Evolutionary conservation across 768 basidiomycete species (phyloP).

Genomic region (Mrakia frigida): DNA sequence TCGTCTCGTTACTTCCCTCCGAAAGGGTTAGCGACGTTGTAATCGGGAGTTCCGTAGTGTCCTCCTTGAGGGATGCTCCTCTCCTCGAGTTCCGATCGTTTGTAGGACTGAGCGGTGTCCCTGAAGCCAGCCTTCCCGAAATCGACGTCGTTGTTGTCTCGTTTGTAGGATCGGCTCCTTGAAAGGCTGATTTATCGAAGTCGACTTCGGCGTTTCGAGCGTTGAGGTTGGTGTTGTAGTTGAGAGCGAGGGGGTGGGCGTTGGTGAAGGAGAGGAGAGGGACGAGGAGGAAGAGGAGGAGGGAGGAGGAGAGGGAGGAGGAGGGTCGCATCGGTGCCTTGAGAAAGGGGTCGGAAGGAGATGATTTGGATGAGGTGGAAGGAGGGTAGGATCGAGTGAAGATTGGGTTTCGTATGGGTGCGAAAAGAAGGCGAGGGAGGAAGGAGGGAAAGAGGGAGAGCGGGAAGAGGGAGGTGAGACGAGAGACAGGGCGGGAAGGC

Average conservation of each 20-base stretch:
- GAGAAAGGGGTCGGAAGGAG: not conserved
- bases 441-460: too few species aligned
- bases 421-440: too few species aligned
- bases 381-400: not conserved
- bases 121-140: not conserved
- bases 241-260: not conserved
- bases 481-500: too few species aligned
- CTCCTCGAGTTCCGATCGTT: not conserved
- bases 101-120: not conserved
- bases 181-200: not conserved
- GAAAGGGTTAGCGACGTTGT: not conserved
- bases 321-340: not conserved
- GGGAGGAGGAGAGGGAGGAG: not conserved
- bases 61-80: not conserved
- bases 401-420: not conserved
- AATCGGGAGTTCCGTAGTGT: not conserved
- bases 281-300: not conserved
- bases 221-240: not conserved
- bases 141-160: not conserved
- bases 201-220: not conserved
- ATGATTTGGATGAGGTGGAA: not conserved
- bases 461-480: too few species aligned
- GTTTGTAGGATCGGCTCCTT: not conserved
- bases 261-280: not conserved
- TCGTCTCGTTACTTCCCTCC: not conserved